A percentile compares a stretch with the other conserved stretches of the same genome.
These are phyloP conservation scores for Populus davidiana DNA, from an alignment of 345 rosid genomes.

Conservation along the genomic window DNA sequence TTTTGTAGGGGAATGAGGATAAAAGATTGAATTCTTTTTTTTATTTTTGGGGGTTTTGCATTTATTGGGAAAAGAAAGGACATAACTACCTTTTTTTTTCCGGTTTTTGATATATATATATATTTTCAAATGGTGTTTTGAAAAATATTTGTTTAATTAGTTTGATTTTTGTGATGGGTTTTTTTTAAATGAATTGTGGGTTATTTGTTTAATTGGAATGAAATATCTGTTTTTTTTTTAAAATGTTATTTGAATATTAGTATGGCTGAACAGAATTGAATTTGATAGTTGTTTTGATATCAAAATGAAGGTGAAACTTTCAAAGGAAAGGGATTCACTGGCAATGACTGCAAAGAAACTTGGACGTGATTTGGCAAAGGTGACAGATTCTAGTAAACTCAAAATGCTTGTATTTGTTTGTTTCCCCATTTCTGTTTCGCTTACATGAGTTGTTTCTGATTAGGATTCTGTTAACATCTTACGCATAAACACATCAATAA, in stretches of 20 bases:
- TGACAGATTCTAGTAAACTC: constrained; percentile 17
- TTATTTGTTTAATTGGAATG: background rate
- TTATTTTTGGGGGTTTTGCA: no score
- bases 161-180: background rate
- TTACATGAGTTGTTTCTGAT: background rate
- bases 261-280: background rate
- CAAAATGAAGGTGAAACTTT: constrained; percentile 55
- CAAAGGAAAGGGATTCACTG: constrained; percentile 73
- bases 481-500: background rate
- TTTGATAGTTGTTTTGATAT: constrained; percentile 10
- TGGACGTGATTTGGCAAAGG: constrained; percentile 81
- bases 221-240: no score
- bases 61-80: no score
- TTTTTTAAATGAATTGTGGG: background rate
- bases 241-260: no score
- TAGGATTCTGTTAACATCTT: background rate
- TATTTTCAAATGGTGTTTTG: background rate
- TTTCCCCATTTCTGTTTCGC: background rate
- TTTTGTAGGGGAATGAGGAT: background rate
- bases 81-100: no score
- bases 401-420: background rate
- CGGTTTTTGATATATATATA: no score
- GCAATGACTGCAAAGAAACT: constrained; percentile 73
- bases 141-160: background rate
- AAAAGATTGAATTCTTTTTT: no score